Conservation (phyloP, 768 basidiomycete genomes). For the Boletus patriciae region DNA sequence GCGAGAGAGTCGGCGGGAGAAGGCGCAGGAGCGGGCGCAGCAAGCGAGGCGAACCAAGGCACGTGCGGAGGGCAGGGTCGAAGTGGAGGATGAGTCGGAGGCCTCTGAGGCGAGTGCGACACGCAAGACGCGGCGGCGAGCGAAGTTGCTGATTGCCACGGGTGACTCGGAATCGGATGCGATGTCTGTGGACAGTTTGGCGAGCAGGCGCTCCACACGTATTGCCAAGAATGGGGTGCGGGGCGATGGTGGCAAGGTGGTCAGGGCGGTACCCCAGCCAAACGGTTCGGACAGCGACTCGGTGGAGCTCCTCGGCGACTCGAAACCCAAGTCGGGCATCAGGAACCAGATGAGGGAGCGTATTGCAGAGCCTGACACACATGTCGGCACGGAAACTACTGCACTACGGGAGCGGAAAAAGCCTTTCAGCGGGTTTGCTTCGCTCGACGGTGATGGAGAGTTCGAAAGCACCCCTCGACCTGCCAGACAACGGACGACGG, state of each 20-base stretch:
- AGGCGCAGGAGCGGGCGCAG: slow-evolving; percentile 25
- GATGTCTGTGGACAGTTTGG: slow-evolving; percentile 30
- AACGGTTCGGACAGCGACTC: slow-evolving; percentile 6
- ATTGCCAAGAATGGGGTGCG: background rate
- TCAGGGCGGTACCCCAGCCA: background rate
- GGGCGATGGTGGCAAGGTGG: background rate
- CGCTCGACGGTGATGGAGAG: slow-evolving; percentile 10
- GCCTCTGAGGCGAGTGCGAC: slow-evolving; percentile 8
- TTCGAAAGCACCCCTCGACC: slow-evolving; percentile 30
- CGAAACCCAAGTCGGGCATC: background rate
- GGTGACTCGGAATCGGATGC: slow-evolving; percentile 26
- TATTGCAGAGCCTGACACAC: background rate
- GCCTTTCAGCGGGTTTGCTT: background rate
- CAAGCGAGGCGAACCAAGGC: slow-evolving; percentile 6
- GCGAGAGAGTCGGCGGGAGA: slow-evolving; percentile 17
- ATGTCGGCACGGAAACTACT: background rate
- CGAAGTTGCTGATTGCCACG: background rate
- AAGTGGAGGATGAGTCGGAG: background rate
- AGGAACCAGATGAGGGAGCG: background rate
- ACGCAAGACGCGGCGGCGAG: slow-evolving; percentile 1
- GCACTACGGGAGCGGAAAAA: background rate
- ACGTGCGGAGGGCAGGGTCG: background rate
- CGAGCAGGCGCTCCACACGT: slow-evolving; percentile 11
- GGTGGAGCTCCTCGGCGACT: background rate
- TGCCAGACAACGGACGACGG: background rate